These are phyloP conservation scores for Papiliotrema nemorosa DNA, from an alignment of 1,284 basidiomycete genomes.

Conservation along the genomic window DNA sequence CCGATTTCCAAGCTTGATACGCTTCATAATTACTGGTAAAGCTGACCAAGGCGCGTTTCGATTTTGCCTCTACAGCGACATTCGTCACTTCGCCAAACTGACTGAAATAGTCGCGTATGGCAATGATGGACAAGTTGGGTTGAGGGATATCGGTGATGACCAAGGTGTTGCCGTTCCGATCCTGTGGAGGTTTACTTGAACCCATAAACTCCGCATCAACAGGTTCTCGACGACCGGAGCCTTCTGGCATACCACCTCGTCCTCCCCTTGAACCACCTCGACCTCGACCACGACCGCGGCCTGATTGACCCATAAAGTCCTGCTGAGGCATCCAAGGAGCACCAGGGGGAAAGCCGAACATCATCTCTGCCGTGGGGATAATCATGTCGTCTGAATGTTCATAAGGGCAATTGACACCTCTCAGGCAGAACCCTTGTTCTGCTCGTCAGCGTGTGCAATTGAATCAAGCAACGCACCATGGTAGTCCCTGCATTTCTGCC, in stretches of 20 bases:
- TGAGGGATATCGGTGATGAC: slow-evolving; percentile 92
- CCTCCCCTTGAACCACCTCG: slow-evolving; percentile 48
- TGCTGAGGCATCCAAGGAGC: slow-evolving; percentile 1
- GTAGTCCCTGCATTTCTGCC: slow-evolving; percentile 69
- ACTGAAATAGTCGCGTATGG: slow-evolving; percentile 85
- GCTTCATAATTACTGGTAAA: slow-evolving; percentile 84
- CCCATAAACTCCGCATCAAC: slow-evolving; percentile 22
- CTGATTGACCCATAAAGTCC: slow-evolving; percentile 9
- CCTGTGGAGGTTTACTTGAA: slow-evolving; percentile 37
- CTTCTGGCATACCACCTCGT: slow-evolving; percentile 4
- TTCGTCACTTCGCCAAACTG: slow-evolving; percentile 90
- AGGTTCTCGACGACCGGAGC: background rate
- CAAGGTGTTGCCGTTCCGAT: slow-evolving; percentile 72
- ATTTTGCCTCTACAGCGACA: slow-evolving; percentile 77
- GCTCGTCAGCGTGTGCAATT: slow-evolving; percentile 7
- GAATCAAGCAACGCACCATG: slow-evolving; percentile 71
- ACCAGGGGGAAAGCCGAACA: slow-evolving; percentile 36
- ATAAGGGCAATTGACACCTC: slow-evolving; percentile 85
- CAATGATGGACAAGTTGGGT: slow-evolving; percentile 70
- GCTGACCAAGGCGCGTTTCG: slow-evolving; percentile 75
- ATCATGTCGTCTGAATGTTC: slow-evolving; percentile 68
- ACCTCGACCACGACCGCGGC: slow-evolving; percentile 52
- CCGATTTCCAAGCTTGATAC: slow-evolving; percentile 81
- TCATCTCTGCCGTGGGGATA: slow-evolving; percentile 51
- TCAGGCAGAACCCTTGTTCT: slow-evolving; percentile 87